Evolutionary conservation across 1,284 basidiomycete species (phyloP), one percentile per base, ranked within the genome.

Genomic region (Ustilago shanxiensis): DNA sequence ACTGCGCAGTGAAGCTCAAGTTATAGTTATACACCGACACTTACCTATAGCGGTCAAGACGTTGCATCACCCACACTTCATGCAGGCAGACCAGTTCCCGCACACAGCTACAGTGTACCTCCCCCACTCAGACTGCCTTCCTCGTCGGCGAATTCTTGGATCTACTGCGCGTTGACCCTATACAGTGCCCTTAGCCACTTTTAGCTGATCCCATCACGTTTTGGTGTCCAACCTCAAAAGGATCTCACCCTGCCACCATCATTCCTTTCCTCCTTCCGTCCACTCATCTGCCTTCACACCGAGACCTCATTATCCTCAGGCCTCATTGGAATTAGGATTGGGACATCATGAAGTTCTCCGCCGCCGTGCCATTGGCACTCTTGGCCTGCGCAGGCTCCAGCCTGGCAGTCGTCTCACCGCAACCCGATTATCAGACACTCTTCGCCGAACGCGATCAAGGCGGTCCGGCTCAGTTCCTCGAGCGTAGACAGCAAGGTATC

Each of bases 401-500:
- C 24, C 39, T 69, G 22, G 66, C 72, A n/a, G 31, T 56, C 39
- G 31, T 58, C 35, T 47, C 66, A 16, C 59, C 72, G 22, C 50
- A 67, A 20, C 26, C 72, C n/a, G 66, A 74, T 57, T 70, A 66
- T 33, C 61, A 69, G 39, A 62, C 59, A 47, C 66, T 70, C 4
- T 74, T 74, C 50, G 58, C 33, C 4, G 61, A 60, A 20, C 29
- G 66, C 14, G 63, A 69, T 11, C 33, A 37, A n/a, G 66, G 62
- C 24, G 59, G 37, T 3, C 56, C 66, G 22, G 10, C 60, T 10
- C 63, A 66, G 1, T 62, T 70, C 41, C 62, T 65, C n/a, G 44
- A 65, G 26, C 58, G 62, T 35, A 56, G 69, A 47, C 72, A 76
- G 31, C 73, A 76, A 33, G 73, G 73, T 13, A 76, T 76, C 28